Conservation (phyloP, 495 filamentous ascomycete genomes). For the Podospora pseudoanserina region DNA sequence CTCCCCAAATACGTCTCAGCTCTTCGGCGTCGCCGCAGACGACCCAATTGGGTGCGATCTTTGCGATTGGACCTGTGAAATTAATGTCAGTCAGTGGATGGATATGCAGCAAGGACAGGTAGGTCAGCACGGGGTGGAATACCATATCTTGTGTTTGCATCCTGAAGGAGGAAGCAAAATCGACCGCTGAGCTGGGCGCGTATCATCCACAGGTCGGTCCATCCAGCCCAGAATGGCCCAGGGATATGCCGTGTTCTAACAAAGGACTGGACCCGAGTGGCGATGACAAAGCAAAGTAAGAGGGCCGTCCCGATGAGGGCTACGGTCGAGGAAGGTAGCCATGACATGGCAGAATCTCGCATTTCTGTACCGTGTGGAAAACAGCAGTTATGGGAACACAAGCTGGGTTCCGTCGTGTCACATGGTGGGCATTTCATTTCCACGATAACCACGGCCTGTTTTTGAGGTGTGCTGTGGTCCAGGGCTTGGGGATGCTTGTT, state of each 20-base stretch:
- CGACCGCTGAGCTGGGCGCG: background rate
- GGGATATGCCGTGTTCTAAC: background rate
- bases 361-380: background rate
- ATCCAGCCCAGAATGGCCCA: background rate
- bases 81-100: background rate
- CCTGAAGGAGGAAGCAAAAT: background rate
- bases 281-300: background rate
- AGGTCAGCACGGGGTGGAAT: background rate
- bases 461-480: background rate
- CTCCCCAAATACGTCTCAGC: background rate
- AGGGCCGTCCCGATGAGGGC: background rate
- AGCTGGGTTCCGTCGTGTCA: background rate
- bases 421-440: background rate
- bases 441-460: background rate
- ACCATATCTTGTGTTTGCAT: background rate
- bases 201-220: background rate
- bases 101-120: background rate
- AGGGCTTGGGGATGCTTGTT: background rate
- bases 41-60: background rate
- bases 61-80: background rate
- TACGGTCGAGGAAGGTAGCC: background rate
- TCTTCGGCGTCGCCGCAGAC: background rate
- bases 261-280: background rate
- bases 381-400: background rate
- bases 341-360: background rate